phyloP scores from a whole-genome alignment of 208 protist species.

The Acanthamoeba lenticulata region DNA sequence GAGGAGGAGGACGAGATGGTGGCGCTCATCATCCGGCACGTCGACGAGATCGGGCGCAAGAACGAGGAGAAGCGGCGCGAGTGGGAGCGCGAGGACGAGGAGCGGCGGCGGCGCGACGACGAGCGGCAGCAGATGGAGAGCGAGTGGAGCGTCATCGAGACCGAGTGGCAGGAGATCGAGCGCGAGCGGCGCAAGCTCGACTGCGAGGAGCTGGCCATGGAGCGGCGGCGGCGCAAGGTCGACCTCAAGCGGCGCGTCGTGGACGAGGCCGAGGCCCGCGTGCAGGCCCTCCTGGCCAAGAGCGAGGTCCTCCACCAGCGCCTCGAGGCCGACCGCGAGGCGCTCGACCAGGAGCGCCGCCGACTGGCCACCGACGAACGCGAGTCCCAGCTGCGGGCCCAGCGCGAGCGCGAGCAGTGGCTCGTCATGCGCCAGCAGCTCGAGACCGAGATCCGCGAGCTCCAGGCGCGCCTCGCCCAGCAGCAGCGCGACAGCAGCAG shows the following conservation, averaged over 20 bases:
- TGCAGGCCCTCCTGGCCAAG: constrained; percentile 13
- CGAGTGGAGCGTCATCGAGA: background rate
- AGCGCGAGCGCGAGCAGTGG: constrained; percentile 19
- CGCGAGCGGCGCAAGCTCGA: constrained; percentile 40
- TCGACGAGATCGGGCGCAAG: constrained; percentile 24
- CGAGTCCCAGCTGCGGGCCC: background rate
- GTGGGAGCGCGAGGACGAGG: constrained; percentile 35
- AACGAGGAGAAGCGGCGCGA: constrained; percentile 36
- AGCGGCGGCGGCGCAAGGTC: background rate
- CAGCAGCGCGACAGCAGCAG: background rate
- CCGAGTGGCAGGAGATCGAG: constrained; percentile 35
- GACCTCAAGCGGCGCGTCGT: background rate
- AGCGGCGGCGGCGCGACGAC: background rate
- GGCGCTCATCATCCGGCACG: constrained; percentile 9
- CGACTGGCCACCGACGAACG: background rate
- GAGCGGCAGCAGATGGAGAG: background rate
- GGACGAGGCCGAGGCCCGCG: background rate
- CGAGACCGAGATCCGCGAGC: background rate
- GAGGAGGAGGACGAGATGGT: constrained; percentile 58
- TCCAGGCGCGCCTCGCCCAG: background rate
- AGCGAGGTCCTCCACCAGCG: constrained; percentile 28
- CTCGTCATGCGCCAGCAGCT: background rate
- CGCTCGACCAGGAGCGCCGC: background rate
- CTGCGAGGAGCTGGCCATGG: constrained; percentile 6
- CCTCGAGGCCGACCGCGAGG: background rate